Evolutionary conservation across 208 protist genomes (phyloP).

Genomic region (Trypanosoma congolense): DNA sequence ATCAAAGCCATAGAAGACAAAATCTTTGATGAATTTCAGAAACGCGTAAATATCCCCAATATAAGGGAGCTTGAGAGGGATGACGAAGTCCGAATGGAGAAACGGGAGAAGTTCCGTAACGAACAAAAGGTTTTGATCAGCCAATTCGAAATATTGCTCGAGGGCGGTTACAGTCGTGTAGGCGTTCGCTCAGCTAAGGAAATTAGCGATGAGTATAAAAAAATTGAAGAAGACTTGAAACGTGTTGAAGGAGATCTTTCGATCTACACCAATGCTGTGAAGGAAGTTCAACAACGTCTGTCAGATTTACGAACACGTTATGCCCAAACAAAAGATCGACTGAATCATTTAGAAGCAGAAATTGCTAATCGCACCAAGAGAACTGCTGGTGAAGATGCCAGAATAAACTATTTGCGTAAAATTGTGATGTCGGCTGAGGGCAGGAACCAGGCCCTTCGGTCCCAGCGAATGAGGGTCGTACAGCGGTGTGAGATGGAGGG

Average conservation of each 20-base stretch:
- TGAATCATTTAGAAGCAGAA: too few species aligned
- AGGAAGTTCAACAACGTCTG: too few species aligned
- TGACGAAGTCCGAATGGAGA: slow-evolving; percentile 35
- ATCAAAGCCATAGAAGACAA: slow-evolving; percentile 75
- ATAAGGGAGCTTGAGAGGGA: slow-evolving; percentile 86
- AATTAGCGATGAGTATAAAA: slow-evolving; percentile 27
- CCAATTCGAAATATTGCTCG: slow-evolving; percentile 69
- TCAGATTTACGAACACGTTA: too few species aligned
- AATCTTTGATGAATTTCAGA: slow-evolving; percentile 90
- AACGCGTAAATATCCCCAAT: slow-evolving; percentile 75
- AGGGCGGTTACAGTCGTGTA: slow-evolving; percentile 60
- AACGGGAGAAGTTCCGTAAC: slow-evolving; percentile 65
- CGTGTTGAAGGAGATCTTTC: slow-evolving; percentile 59
- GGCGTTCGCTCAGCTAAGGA: slow-evolving; percentile 33
- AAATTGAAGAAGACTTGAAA: slow-evolving; percentile 43
- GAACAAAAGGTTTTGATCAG: slow-evolving; percentile 71
- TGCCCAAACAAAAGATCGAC: too few species aligned
- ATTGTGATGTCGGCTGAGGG: slow-evolving; percentile 62
- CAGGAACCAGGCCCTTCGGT: slow-evolving; percentile 74
- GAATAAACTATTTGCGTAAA: slow-evolving; percentile 60
- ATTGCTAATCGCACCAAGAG: too few species aligned
- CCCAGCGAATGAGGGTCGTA: slow-evolving; percentile 69
- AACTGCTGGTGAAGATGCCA: slow-evolving; percentile 48
- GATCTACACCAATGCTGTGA: slow-evolving; percentile 47
- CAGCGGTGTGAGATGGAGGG: slow-evolving; percentile 86